A percentile compares a stretch with the other conserved stretches of the same genome.
phyloP scores from a whole-genome alignment of 2,329 filamentous ascomycete genomes.

The Arthrobotrys musiformis region DNA sequence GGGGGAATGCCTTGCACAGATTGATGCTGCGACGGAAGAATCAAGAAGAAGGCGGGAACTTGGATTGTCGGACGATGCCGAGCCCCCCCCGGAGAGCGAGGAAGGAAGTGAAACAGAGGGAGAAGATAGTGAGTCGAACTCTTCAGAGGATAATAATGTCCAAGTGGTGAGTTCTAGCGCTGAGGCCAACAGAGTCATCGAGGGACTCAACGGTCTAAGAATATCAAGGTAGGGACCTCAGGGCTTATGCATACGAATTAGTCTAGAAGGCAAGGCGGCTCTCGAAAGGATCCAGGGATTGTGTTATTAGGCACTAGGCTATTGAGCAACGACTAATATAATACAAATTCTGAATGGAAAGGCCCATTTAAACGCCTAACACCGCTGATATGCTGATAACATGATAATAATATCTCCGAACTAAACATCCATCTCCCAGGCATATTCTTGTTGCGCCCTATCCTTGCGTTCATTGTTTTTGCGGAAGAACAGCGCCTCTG shows the following conservation, averaged over 20 bases:
- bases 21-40: constrained; percentile 41
- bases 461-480: constrained; percentile 81
- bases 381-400: not conserved
- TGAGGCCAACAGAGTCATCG: not conserved
- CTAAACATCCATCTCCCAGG: constrained; percentile 95
- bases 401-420: not conserved
- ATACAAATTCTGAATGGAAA: constrained; percentile 1
- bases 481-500: constrained; percentile 92
- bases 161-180: not conserved
- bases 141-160: constrained; percentile 29
- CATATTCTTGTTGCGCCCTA: constrained; percentile 83
- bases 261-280: not conserved
- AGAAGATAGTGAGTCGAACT: constrained; percentile 9
- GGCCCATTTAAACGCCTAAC: constrained; percentile 20
- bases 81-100: constrained; percentile 45
- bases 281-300: not conserved
- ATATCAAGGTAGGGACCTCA: not conserved
- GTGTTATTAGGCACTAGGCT: not conserved
- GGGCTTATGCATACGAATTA: not conserved
- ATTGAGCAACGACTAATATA: not conserved
- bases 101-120: constrained; percentile 33
- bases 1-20: constrained; percentile 46
- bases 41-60: constrained; percentile 34
- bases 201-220: constrained; percentile 2
- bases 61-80: constrained; percentile 46